These are phyloP conservation scores for Podaxis sp. DNA, from an alignment of 768 basidiomycete species.

Conservation along the genomic window DNA sequence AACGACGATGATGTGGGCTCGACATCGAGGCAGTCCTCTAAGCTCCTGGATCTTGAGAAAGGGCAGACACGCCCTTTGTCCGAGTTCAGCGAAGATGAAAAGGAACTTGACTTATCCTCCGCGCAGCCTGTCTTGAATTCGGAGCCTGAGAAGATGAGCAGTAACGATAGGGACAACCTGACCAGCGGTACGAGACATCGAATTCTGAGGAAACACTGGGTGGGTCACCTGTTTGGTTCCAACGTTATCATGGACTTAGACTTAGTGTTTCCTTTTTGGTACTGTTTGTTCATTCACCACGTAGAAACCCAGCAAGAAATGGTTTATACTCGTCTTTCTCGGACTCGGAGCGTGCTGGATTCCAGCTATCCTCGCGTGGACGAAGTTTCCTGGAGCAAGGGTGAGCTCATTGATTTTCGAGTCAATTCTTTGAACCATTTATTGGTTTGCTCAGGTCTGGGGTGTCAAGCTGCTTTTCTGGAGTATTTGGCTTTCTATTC, in stretches of 20 bases:
- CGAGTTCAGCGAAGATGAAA: slow-evolving; percentile 1
- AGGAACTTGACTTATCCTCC: not conserved
- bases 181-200: not conserved
- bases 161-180: not conserved
- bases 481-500: slow-evolving; percentile 11
- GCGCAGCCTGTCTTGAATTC: not conserved
- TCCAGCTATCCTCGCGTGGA: slow-evolving; percentile 7
- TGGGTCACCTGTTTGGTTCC: not conserved
- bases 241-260: not conserved
- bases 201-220: not conserved
- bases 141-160: not conserved
- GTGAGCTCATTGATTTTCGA: not conserved
- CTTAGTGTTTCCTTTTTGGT: not conserved
- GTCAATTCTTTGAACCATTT: not conserved
- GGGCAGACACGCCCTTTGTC: not conserved
- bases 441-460: slow-evolving; percentile 1
- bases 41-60: slow-evolving; percentile 4
- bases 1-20: not conserved
- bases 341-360: slow-evolving; percentile 7
- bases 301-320: not conserved
- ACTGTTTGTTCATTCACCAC: not conserved
- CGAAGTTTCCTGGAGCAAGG: slow-evolving; percentile 1
- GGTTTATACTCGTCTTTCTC: slow-evolving; percentile 4
- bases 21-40: not conserved
- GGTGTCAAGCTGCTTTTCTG: slow-evolving; percentile 5